A percentile compares a stretch with the other conserved stretches of the same genome.
These are phyloP conservation scores for Trichomonascaceae sp. DNA, from an alignment of 1,139 yeast species.

Conservation along the genomic window DNA sequence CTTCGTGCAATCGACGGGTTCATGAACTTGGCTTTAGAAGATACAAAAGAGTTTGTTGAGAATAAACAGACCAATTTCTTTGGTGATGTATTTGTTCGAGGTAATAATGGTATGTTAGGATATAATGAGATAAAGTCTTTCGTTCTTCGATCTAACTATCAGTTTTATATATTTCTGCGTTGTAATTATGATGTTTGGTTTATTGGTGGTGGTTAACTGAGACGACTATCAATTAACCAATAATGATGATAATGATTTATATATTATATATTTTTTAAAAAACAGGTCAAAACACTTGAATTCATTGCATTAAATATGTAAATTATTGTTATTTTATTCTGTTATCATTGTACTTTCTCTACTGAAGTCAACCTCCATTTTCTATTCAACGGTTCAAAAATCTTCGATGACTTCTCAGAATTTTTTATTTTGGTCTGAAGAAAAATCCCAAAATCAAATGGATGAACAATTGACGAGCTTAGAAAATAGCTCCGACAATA, in stretches of 20 bases:
- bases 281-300: background rate
- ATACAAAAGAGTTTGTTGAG: slow-evolving; percentile 61
- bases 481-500: background rate
- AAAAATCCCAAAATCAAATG: background rate
- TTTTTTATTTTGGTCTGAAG: too few species aligned
- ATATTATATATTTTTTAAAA: too few species aligned
- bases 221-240: too few species aligned
- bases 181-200: slow-evolving; percentile 9
- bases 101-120: slow-evolving; percentile 62
- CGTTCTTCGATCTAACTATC: slow-evolving; percentile 1
- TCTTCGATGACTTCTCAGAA: background rate
- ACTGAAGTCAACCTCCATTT: background rate
- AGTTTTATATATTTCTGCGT: slow-evolving; percentile 28
- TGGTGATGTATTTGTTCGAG: slow-evolving; percentile 90
- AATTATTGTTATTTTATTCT: too few species aligned
- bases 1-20: slow-evolving; percentile 92
- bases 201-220: too few species aligned
- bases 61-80: slow-evolving; percentile 54
- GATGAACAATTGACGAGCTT: background rate
- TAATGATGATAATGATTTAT: background rate
- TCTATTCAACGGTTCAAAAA: too few species aligned
- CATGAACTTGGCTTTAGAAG: slow-evolving; percentile 87
- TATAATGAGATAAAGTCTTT: slow-evolving; percentile 9
- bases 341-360: background rate
- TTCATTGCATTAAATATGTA: background rate